Conservation (phyloP, 1,284 basidiomycete genomes). For the Ceratorhiza oryzae-sativae region DNA sequence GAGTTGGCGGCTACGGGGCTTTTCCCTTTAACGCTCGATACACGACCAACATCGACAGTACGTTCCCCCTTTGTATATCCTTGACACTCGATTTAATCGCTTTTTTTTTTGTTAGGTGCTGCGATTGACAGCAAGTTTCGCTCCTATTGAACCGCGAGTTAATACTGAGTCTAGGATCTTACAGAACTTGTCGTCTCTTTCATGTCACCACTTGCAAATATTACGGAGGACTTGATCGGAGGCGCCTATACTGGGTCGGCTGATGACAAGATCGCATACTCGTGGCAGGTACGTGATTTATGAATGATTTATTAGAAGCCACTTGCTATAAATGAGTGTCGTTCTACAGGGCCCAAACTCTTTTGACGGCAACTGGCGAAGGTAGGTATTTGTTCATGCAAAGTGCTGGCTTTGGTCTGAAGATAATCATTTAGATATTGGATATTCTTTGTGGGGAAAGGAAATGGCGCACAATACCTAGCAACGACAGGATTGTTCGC, state of each 20-base stretch:
- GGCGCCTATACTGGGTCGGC: slow-evolving; percentile 36
- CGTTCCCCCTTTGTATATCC: slow-evolving; percentile 45
- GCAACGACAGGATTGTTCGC: slow-evolving; percentile 64
- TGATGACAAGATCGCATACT: slow-evolving; percentile 21
- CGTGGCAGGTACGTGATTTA: slow-evolving; percentile 18
- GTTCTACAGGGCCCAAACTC: slow-evolving; percentile 60
- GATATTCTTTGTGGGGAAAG: slow-evolving; percentile 57
- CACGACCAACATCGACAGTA: slow-evolving; percentile 2
- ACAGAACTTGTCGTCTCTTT: slow-evolving; percentile 45
- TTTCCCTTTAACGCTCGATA: slow-evolving; percentile 63
- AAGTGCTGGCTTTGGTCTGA: slow-evolving; percentile 32
- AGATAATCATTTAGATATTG: slow-evolving; percentile 42
- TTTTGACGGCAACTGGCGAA: slow-evolving; percentile 66
- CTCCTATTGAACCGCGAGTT: slow-evolving; percentile 49
- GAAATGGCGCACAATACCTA: slow-evolving; percentile 59
- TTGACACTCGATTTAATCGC: slow-evolving; percentile 38
- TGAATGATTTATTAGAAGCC: slow-evolving; percentile 11
- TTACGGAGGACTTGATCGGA: slow-evolving; percentile 52
- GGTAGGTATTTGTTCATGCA: slow-evolving; percentile 20
- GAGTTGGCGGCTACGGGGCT: slow-evolving; percentile 56
- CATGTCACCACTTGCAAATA: slow-evolving; percentile 40
- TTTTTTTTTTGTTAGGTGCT: slow-evolving; percentile 51
- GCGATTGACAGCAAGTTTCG: slow-evolving; percentile 49
- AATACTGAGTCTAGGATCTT: slow-evolving; percentile 49
- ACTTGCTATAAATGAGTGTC: slow-evolving; percentile 44